Evolutionary conservation across 768 basidiomycete species (phyloP).

Genomic region (Phanerochaete sordida): DNA sequence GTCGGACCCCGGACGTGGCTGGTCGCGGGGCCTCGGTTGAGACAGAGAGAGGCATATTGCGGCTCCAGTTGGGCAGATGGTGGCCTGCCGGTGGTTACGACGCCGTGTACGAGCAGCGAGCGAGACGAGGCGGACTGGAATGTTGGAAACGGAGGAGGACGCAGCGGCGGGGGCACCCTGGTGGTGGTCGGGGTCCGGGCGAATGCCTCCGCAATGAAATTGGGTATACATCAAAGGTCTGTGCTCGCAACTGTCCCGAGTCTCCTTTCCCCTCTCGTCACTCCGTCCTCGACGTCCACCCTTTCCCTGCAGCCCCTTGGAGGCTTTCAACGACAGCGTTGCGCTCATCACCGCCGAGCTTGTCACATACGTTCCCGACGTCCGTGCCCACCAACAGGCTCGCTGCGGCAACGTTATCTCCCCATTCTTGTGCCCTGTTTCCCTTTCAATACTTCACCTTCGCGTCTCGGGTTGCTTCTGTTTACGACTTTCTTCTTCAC

Average conservation of each 20-base stretch:
- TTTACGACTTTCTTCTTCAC: slow-evolving; percentile 18
- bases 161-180: neutral
- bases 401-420: slow-evolving; percentile 12
- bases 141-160: neutral
- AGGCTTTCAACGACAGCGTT: slow-evolving; percentile 11
- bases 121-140: neutral
- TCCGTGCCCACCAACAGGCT: neutral
- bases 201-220: slow-evolving; percentile 9
- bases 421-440: slow-evolving; percentile 24
- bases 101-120: neutral
- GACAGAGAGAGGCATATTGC: neutral
- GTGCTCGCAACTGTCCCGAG: slow-evolving; percentile 6
- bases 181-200: slow-evolving; percentile 9
- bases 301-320: slow-evolving; percentile 7
- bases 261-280: slow-evolving; percentile 10
- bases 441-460: slow-evolving; percentile 25
- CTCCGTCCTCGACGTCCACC: slow-evolving; percentile 7
- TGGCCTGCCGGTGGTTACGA: neutral
- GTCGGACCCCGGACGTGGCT: neutral
- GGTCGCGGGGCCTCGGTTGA: neutral
- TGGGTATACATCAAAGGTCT: slow-evolving; percentile 11
- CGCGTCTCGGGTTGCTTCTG: slow-evolving; percentile 24
- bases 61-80: neutral
- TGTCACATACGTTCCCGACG: slow-evolving; percentile 4
- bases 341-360: slow-evolving; percentile 6